A percentile compares a stretch with the other conserved stretches of the same genome.
phyloP scores from a whole-genome alignment of 2,329 filamentous ascomycete genomes.

The Tolypocladium cylindrosporum region DNA sequence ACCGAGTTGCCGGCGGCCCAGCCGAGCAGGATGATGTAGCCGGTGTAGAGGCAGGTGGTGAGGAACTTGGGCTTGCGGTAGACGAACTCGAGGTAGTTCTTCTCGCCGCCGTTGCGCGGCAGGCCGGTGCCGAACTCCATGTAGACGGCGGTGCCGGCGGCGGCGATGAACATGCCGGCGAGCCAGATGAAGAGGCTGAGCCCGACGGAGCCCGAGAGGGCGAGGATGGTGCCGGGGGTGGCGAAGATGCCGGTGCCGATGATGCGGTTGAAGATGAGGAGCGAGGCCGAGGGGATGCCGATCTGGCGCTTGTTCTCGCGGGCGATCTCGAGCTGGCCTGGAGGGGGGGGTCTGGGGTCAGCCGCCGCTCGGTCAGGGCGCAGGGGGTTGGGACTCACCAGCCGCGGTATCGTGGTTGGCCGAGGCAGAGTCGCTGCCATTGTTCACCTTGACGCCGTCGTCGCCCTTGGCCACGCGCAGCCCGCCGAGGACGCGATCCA shows the following conservation, averaged over 20 bases:
- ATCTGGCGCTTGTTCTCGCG: slow-evolving; percentile 44
- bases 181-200: slow-evolving; percentile 55
- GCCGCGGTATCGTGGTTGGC: slow-evolving; percentile 1
- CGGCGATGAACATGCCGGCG: slow-evolving; percentile 49
- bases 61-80: slow-evolving; percentile 52
- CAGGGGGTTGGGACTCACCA: slow-evolving; percentile 2
- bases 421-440: slow-evolving; percentile 3
- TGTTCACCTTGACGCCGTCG: slow-evolving; percentile 1
- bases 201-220: slow-evolving; percentile 49
- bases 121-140: slow-evolving; percentile 57
- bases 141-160: slow-evolving; percentile 53
- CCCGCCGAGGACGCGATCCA: slow-evolving; percentile 1
- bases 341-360: not conserved
- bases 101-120: slow-evolving; percentile 55
- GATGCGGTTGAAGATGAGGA: slow-evolving; percentile 56
- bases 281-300: slow-evolving; percentile 42
- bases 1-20: slow-evolving; percentile 60
- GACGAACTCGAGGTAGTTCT: slow-evolving; percentile 58
- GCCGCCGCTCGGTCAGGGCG: not conserved
- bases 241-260: slow-evolving; percentile 60
- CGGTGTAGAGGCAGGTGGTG: slow-evolving; percentile 48
- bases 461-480: slow-evolving; percentile 1
- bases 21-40: slow-evolving; percentile 52
- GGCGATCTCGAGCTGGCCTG: slow-evolving; percentile 24
- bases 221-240: slow-evolving; percentile 48